Evolutionary conservation across 257 asterid species (phyloP), one percentile per base, ranked within the genome.

Genomic region (Gentiana straminea): DNA sequence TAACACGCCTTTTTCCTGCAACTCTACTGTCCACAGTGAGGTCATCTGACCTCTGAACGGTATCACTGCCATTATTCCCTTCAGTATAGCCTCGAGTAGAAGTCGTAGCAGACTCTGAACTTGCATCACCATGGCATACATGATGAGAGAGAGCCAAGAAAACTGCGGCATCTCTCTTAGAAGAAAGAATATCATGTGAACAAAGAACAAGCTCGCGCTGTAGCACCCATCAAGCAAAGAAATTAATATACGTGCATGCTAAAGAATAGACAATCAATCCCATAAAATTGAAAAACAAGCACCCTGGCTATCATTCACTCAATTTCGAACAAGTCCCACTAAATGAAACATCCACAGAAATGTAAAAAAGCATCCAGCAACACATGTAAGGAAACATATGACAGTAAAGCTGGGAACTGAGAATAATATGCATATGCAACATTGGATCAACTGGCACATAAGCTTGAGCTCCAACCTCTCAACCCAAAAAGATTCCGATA

Each of bases 71-170:
- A 75, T 69, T 86, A 68, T 60, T 79, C 57, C 77, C 78, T 56
- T 79, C 91, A 1, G 94, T 78, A 66, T 74, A 77, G 58, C 86
- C 93, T 75, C 76, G 81, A 24, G 84, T 68, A 58, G 98, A 87
- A 35, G 95, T 92, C 11, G 99, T 92, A 48, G 93, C 99, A 51
- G 99, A 92, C 63, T 83, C 99, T 8, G 99, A 92, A 73, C 97
- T 92, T 48, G 78, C 79, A 73, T 81, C 95, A 47, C 89, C 84
- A 67, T 80, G 95, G 73, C 80, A 81, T 54, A 79, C 71, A 66
- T 76, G 95, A 46, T 93, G 94, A 63, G 90, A 79, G 66, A 83
- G 68, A 55, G 87, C 79, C 60, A 93, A 75, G 51, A 85, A 77
- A 67, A 86, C 85, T 65, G 64, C 68, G 35, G 75, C 68, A 57